Evolutionary conservation across 495 filamentous ascomycete genomes (phyloP), one percentile per base, ranked within the genome.

Genomic region (Aspergillus wentii): DNA sequence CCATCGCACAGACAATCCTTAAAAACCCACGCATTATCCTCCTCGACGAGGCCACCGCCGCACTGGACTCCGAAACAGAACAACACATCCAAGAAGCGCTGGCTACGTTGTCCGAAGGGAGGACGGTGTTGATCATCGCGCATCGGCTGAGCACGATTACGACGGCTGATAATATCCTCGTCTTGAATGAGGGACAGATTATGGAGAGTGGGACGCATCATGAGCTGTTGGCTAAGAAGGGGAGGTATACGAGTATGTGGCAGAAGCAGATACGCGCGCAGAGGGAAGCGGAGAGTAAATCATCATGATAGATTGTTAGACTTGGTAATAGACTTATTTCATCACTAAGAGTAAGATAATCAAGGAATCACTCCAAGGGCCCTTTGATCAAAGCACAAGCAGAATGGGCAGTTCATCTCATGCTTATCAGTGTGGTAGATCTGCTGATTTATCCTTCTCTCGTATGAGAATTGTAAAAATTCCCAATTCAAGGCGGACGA

Each of bases 21-120:
- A 92, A 92, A 61, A 78, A 88, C 48, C 86, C 88, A 3, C 79
- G 78, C 33, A 85, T 94, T 48, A 90, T 94, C 53, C 78, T 94
- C 59, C 69, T 94, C 3, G 87, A 94, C 52, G 46, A 46, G 22
- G 43, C 37, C 3, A 44, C 46, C 1, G 27, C 35, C 16, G 20
- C 37, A 8, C 32, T 44, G 8, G 44, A 44, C 22, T 36, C 36
- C 1, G 27, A 87, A 43, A 92, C 87, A 8, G 87, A 94, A 54
- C 80, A 88, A 51, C 75, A 89, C 49, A 91, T 91, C 28, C 88
- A 94, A 52, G 72, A 78, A 15, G 82, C 85, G 21, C 68, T 90
- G 11, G 72, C 72, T 23, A 79, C 68, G 30, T 78, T 92, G 23
- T 72, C 79, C 14, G 57, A 76, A 32, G 84, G 80, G 17, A 79